A percentile compares a stretch with the other conserved stretches of the same genome.
phyloP scores from a whole-genome alignment of 345 rosid species.

The Hibiscus syriacus region DNA sequence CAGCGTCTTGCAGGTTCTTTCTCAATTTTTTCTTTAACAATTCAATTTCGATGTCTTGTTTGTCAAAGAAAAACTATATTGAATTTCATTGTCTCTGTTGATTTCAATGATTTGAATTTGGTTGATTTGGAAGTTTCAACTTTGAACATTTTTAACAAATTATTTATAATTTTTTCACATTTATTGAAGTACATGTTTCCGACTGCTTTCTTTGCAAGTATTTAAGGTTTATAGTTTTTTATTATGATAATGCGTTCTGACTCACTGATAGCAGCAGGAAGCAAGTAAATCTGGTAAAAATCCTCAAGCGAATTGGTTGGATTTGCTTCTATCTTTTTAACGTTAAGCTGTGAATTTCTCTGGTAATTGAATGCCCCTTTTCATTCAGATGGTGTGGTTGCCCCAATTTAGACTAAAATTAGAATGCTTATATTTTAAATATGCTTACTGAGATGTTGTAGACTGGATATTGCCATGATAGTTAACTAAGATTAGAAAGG shows the following conservation, averaged over 20 bases:
- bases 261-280: neutral
- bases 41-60: neutral
- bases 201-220: neutral
- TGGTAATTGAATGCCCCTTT: neutral
- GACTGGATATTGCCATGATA: neutral
- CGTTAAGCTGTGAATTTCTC: neutral
- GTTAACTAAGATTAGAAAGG: neutral
- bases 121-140: neutral
- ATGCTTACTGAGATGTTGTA: neutral
- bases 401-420: neutral
- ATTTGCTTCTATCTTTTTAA: neutral
- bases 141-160: neutral
- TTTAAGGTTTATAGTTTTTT: neutral
- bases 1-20: constrained; percentile 91
- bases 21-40: neutral
- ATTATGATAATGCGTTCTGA: neutral
- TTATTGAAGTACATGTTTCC: neutral
- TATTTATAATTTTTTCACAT: neutral
- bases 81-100: constrained; percentile 5
- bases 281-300: neutral
- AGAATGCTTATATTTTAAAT: neutral
- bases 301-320: neutral
- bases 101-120: neutral
- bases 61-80: neutral
- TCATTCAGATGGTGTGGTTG: neutral